Percentiles rank a stretch among this genome's conserved stretches.
These are phyloP conservation scores for Ceratocystis lukuohia DNA, from an alignment of 2,329 filamentous ascomycete species.

Conservation along the genomic window DNA sequence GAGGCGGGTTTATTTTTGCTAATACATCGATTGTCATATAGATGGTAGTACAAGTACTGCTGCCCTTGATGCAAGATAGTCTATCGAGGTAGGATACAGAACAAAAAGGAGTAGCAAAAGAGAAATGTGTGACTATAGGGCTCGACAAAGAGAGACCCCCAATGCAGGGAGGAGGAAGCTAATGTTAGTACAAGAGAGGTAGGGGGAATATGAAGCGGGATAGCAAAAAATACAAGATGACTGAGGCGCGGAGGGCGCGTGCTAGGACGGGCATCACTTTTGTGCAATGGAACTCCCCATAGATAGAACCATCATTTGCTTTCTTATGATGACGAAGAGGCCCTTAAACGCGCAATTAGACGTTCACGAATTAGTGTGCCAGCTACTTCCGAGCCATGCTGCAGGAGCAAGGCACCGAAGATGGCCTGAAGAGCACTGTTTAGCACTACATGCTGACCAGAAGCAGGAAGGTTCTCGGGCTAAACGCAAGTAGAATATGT, in stretches of 20 bases:
- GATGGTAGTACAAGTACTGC: not conserved
- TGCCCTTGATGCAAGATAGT: not conserved
- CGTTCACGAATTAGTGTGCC: slow-evolving; percentile 61
- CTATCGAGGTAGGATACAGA: slow-evolving; percentile 3
- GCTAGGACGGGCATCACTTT: not conserved
- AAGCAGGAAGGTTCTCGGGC: slow-evolving; percentile 54
- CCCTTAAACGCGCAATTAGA: slow-evolving; percentile 38
- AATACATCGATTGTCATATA: not conserved
- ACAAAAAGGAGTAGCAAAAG: not conserved
- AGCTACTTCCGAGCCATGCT: slow-evolving; percentile 68
- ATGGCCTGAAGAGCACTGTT: slow-evolving; percentile 72
- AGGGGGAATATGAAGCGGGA: not conserved
- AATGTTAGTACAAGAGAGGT: slow-evolving; percentile 6
- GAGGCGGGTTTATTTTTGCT: not conserved
- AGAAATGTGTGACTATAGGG: not conserved
- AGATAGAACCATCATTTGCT: not conserved
- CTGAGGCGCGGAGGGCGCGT: not conserved
- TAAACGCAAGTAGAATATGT: slow-evolving; percentile 23
- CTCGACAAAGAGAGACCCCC: not conserved
- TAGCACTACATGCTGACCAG: slow-evolving; percentile 62
- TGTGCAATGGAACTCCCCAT: not conserved
- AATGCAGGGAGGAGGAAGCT: not conserved
- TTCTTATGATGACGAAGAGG: slow-evolving; percentile 5
- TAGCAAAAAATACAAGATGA: not conserved
- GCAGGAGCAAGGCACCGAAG: slow-evolving; percentile 76